Percentiles rank a stretch among this genome's conserved stretches.
These are phyloP conservation scores for Coniella lustricola DNA, from an alignment of 2,329 filamentous ascomycete genomes.

Conservation along the genomic window DNA sequence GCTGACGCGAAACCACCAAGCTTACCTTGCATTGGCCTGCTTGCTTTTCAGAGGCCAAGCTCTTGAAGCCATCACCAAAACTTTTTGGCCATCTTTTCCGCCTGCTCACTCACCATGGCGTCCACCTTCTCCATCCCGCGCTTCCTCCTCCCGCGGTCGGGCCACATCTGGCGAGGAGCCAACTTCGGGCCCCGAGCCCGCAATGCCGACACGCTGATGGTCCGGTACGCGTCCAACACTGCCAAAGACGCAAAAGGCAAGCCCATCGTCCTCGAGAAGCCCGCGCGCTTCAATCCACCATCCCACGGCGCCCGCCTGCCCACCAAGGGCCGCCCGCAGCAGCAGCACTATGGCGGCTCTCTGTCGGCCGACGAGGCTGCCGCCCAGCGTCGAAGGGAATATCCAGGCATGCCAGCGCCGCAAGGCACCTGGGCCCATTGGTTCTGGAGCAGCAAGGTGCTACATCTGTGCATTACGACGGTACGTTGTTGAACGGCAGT, in stretches of 20 bases:
- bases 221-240: conserved; percentile 24
- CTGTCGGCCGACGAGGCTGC: conserved; percentile 58
- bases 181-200: conserved; percentile 19
- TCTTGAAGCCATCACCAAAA: neutral
- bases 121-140: conserved; percentile 51
- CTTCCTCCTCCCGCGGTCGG: conserved; percentile 60
- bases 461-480: conserved; percentile 80
- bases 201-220: conserved; percentile 24
- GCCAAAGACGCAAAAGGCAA: conserved; percentile 34
- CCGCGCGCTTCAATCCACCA: conserved; percentile 82
- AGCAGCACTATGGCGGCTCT: conserved; percentile 68
- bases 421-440: conserved; percentile 75
- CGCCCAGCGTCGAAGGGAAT: conserved; percentile 62
- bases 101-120: conserved; percentile 33
- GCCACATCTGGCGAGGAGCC: conserved; percentile 45
- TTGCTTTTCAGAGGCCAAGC: no score
- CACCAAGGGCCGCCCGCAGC: conserved; percentile 44
- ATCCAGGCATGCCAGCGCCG: conserved; percentile 85
- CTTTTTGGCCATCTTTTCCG: neutral
- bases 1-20: no score
- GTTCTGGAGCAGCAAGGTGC: conserved; percentile 68
- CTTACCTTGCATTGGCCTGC: no score
- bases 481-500: conserved; percentile 35
- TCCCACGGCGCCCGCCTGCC: conserved; percentile 72
- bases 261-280: conserved; percentile 72